These are phyloP conservation scores for Cutaneotrichosporon sp. DNA, from an alignment of 1,284 basidiomycete species.

Conservation along the genomic window DNA sequence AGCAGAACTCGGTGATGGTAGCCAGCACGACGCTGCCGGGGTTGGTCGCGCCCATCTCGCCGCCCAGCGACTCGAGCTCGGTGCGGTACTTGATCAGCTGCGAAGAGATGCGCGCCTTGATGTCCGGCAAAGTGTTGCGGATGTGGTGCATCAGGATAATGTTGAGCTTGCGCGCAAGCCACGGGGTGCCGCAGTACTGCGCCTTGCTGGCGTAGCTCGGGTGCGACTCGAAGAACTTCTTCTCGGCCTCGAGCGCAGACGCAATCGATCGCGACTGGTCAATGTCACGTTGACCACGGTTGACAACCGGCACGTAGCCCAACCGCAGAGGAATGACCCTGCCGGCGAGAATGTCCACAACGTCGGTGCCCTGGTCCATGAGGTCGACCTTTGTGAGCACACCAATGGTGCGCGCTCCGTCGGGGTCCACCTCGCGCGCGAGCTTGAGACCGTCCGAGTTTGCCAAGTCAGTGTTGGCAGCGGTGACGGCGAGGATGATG, in stretches of 20 bases:
- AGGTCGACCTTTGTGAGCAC: slow-evolving; percentile 96
- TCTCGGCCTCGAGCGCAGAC: slow-evolving; percentile 80
- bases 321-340: slow-evolving; percentile 85
- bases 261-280: slow-evolving; percentile 78
- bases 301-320: slow-evolving; percentile 95
- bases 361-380: slow-evolving; percentile 96
- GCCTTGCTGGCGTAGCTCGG: slow-evolving; percentile 86
- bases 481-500: slow-evolving; percentile 87
- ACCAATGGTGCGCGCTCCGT: slow-evolving; percentile 91
- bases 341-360: slow-evolving; percentile 97
- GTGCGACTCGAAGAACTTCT: slow-evolving; percentile 90
- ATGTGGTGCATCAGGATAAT: slow-evolving; percentile 99
- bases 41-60: slow-evolving; percentile 74
- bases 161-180: slow-evolving; percentile 93
- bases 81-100: slow-evolving; percentile 81
- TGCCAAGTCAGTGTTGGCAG: slow-evolving; percentile 92
- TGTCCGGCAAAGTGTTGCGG: slow-evolving; percentile 90
- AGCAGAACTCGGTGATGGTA: slow-evolving; percentile 95
- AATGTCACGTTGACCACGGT: slow-evolving; percentile 95
- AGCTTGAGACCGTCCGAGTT: slow-evolving; percentile 97
- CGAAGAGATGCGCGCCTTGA: slow-evolving; percentile 84
- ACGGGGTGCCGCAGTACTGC: slow-evolving; percentile 95
- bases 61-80: slow-evolving; percentile 81
- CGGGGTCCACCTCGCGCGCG: slow-evolving; percentile 93
- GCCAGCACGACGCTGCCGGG: slow-evolving; percentile 82